Evolutionary conservation across 441 rosid species (phyloP).

Genomic region (Pelargonium fulgidum): DNA sequence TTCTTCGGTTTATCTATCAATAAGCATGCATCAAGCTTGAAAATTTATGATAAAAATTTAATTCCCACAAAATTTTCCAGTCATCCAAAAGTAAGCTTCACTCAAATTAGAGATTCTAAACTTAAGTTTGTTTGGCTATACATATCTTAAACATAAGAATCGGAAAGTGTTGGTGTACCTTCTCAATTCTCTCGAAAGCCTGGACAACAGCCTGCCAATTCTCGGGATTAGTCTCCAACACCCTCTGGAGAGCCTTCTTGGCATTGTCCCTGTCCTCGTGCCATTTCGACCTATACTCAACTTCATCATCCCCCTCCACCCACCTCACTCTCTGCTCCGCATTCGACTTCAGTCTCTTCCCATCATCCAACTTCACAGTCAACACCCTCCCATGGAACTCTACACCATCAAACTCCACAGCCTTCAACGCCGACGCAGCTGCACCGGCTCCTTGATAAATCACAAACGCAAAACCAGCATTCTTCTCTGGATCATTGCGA

Average conservation of each 20-base stretch:
- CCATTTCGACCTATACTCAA: slow-evolving; percentile 60
- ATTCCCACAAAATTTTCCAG: background rate
- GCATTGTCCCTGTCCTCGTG: slow-evolving; percentile 78
- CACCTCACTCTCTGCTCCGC: slow-evolving; percentile 58
- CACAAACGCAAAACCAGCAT: slow-evolving; percentile 84
- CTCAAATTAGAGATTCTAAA: background rate
- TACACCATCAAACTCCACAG: slow-evolving; percentile 81
- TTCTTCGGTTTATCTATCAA: background rate
- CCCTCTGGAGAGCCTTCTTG: slow-evolving; percentile 42
- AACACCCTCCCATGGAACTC: slow-evolving; percentile 83
- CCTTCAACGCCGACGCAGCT: slow-evolving; percentile 51
- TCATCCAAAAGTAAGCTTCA: background rate
- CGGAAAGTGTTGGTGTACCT: slow-evolving; percentile 38
- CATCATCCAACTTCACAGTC: slow-evolving; percentile 88
- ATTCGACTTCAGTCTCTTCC: slow-evolving; percentile 59
- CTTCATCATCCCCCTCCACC: slow-evolving; percentile 49
- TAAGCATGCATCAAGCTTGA: background rate
- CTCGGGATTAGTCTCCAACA: slow-evolving; percentile 63
- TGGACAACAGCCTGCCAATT: slow-evolving; percentile 89
- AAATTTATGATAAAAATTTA: background rate
- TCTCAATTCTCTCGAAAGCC: slow-evolving; percentile 71
- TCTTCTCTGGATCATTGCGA: slow-evolving; percentile 51
- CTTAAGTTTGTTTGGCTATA: background rate
- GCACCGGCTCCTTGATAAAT: slow-evolving; percentile 40
- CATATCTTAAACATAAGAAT: background rate